A percentile compares a stretch with the other conserved stretches of the same genome.
phyloP scores from a whole-genome alignment of 768 basidiomycete species.

The Lyophyllum atratum region DNA sequence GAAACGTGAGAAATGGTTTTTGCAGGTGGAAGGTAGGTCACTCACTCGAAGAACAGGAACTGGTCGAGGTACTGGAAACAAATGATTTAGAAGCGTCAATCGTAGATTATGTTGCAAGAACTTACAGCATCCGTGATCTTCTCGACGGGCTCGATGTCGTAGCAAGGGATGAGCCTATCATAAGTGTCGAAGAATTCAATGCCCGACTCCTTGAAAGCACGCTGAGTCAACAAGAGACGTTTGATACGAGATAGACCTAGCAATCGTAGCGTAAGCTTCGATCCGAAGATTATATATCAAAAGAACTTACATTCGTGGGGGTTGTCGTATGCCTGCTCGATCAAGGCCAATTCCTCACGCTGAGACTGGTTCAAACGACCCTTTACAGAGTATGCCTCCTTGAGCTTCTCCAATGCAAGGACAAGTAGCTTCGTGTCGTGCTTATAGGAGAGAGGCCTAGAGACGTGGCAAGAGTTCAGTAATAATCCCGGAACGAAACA shows the following conservation, averaged over 20 bases:
- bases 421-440: slow-evolving; percentile 98
- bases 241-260: slow-evolving; percentile 93
- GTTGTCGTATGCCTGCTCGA: slow-evolving; percentile 99
- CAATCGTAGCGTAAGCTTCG: background rate
- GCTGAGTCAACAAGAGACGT: slow-evolving; percentile 92
- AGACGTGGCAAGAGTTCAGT: background rate
- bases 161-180: slow-evolving; percentile 97
- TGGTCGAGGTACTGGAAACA: slow-evolving; percentile 83
- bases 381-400: slow-evolving; percentile 98
- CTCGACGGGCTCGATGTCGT: slow-evolving; percentile 99
- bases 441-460: slow-evolving; percentile 92
- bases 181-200: slow-evolving; percentile 98
- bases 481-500: background rate
- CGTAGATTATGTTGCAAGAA: slow-evolving; percentile 11
- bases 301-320: slow-evolving; percentile 85
- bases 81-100: slow-evolving; percentile 12
- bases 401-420: slow-evolving; percentile 94
- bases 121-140: slow-evolving; percentile 97
- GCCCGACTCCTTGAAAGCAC: slow-evolving; percentile 97
- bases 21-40: background rate
- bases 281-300: background rate
- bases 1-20: slow-evolving; percentile 1
- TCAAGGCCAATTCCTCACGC: slow-evolving; percentile 95
- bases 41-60: slow-evolving; percentile 94
- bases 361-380: slow-evolving; percentile 97